Base-by-base conservation (phyloP, 495 filamentous ascomycete species). In the Entonaema liquescens region DNA sequence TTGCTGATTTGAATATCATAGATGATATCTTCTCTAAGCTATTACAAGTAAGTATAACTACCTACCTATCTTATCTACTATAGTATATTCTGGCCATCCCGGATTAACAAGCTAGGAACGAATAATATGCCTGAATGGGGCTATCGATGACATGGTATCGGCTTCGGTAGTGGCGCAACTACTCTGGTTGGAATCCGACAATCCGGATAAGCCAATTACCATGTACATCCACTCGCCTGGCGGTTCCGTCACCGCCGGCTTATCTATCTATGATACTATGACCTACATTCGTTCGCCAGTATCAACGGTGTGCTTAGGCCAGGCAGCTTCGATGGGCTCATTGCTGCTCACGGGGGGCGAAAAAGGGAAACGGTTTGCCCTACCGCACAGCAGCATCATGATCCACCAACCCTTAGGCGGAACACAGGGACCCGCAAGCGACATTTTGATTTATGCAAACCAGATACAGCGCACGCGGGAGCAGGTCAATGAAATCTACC, bases 181-280 rank as follows among this genome's bases (percentile, higher is more conserved):
- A 65, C 91, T 99, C 68, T 98, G 94, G 86, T 93, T 98, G 76
- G 95, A 99, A 87, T 95, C 95, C 68, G 95, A 98, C 74, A 92
- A 92, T 80, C 95, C 95, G 5, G 83, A 93, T 66, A 97, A 97
- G 78, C 89, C 93, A 29, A 98, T 99, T 62, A 93, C 92, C 63
- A 91, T 99, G 71, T 99, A 99, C 81, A 98, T 99, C 80, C 96
- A 99, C 80, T 95, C 93, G 0, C 96, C 96, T 2, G 95, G 95
- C 29, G 95, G 95, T 33, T 93, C 91, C n/a, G 95, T 99, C 40
- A 98, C 95, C 59, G 49, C 74, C 81, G 92, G 95, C 5, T 86
- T 99, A 29, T 94, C 95, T 52, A 98, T 99, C 76, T 99, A 99
- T 84, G 95, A 99, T 79, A 98, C 96, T 55, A 99, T 99, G 95